Base-by-base conservation (phyloP, 148 eudicot species). In the Heliamphora exappendiculata region DNA sequence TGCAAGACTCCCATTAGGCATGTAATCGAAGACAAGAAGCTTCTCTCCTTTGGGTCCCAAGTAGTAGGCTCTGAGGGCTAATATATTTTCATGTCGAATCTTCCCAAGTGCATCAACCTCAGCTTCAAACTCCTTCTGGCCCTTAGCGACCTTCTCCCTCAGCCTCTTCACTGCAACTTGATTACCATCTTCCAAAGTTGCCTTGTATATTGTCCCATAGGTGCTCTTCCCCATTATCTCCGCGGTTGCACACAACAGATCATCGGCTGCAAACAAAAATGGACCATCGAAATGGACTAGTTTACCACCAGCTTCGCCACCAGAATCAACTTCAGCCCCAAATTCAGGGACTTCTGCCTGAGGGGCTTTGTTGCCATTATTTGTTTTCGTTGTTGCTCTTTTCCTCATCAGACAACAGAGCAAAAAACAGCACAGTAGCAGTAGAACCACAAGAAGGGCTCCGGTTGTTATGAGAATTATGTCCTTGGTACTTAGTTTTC, bases 41-140 rank as follows among this genome's bases (percentile, higher is more conserved):
- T 89, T 93, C 88, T 93, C 98, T 20, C 93, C 97, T 85, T 91
- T 94, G 33, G 97, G 93, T 54, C 97, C 95, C 83, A 91, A 70
- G 74, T 94, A 94, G 74, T 88, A 94, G 49, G 98, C 98, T 54
- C 97, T 87, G 55, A 94, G 82, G 13, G 98, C 90, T 51, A 94
- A 82, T 63, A 92, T 85, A 64, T 94, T 90, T 2, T 82, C 90
- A 75, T 94, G 93, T 54, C 96, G 78, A 67, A 92, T 84, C 84
- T 88, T 86, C 49, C 98, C 97, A 26, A 94, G 90, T 0, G 79
- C 85, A 41, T 84, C 82, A 50, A 85, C 94, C 81, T 94, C 97
- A 41, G 82, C 67, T 80, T 94, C 97, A 75, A 94, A 94, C 84
- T 92, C 98, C 79, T 92, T 94, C 19, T 91, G 92, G 39, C 82